Base-by-base conservation (phyloP, 2,329 filamentous ascomycete genomes). In the Aspergillus melleus region DNA sequence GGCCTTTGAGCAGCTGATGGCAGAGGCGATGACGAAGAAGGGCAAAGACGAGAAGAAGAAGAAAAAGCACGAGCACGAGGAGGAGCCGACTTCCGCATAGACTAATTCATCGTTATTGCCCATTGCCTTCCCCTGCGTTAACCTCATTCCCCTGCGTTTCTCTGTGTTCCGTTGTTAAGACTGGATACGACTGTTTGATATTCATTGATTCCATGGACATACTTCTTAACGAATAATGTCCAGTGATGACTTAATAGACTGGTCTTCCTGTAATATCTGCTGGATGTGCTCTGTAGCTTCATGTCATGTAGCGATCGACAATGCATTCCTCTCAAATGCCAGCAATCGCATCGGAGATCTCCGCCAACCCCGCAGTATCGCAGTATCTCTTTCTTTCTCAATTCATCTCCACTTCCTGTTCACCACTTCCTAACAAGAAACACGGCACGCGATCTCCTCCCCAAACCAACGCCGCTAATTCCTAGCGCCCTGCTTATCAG, bases 1-100 rank as follows among this genome's bases (percentile, higher is more conserved):
- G 86, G 93, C 94, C 16, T 99, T 99, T 68, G 95, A 99, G 76
- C 92, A 98, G 77, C 88, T 99, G 58, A 96, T 99, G 77, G 93
- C 95, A 54, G 95, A 99, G 75, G 94, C 94, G 4, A 92, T 93
- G 59, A 90, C 92, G 56, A 98, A 98, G 85, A 96, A 97, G 79
- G 92, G 95, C 66, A 84, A 86, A 72, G 85, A 88, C 71, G 88
- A 92, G 75, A 90, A 94, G 70, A 86, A 92, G 74, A 80, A 83
- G 62, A 77, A 82, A 60, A 80, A 78, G 69, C 66, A 71, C 44
- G 64, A 65, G 32, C 67, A 71, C 49, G 46, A 67, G 11, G 58
- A 65, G 36, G 52, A 58, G 29, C 42, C 44, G 24, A 14, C 42
- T 12, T 20, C 26, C 10, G 53, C 39, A 11, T 47, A 32, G 46